Conservation (phyloP, 495 filamentous ascomycete species). For the Hypoxylon fuscum region DNA sequence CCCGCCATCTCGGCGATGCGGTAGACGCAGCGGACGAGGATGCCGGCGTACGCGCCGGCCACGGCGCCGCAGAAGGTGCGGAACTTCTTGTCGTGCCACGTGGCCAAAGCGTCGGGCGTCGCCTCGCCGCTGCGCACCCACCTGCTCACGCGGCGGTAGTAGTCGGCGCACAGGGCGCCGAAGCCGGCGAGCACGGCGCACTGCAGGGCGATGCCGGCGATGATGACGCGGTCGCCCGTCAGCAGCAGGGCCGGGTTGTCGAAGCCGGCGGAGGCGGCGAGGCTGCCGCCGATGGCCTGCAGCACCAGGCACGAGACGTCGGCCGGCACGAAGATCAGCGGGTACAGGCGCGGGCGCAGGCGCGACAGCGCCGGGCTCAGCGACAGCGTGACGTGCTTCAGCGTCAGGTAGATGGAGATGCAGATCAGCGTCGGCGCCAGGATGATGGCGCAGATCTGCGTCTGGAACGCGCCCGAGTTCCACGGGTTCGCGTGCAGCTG, state of each 20-base stretch:
- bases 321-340: conserved; percentile 70
- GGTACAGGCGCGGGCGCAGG: conserved; percentile 67
- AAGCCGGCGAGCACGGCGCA: conserved; percentile 70
- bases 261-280: conserved; percentile 62
- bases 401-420: conserved; percentile 71
- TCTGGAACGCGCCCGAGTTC: conserved; percentile 66
- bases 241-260: conserved; percentile 48
- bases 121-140: conserved; percentile 46
- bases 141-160: conserved; percentile 54
- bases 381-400: conserved; percentile 69
- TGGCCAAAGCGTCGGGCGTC: conserved; percentile 39
- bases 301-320: conserved; percentile 70
- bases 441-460: conserved; percentile 74
- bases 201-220: conserved; percentile 77
- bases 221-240: conserved; percentile 70
- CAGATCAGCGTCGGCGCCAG: conserved; percentile 72
- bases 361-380: conserved; percentile 64
- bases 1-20: conserved; percentile 74
- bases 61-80: conserved; percentile 61
- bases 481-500: conserved; percentile 69
- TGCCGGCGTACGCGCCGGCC: conserved; percentile 64
- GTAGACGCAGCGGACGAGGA: conserved; percentile 74
- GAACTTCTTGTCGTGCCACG: conserved; percentile 56
- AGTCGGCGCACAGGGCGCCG: conserved; percentile 60
- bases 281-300: conserved; percentile 71